Percentiles rank a stretch among this genome's conserved stretches.
Evolutionary conservation across 1,139 yeast species (phyloP).

Genomic region (Protomyces pachydermus): DNA sequence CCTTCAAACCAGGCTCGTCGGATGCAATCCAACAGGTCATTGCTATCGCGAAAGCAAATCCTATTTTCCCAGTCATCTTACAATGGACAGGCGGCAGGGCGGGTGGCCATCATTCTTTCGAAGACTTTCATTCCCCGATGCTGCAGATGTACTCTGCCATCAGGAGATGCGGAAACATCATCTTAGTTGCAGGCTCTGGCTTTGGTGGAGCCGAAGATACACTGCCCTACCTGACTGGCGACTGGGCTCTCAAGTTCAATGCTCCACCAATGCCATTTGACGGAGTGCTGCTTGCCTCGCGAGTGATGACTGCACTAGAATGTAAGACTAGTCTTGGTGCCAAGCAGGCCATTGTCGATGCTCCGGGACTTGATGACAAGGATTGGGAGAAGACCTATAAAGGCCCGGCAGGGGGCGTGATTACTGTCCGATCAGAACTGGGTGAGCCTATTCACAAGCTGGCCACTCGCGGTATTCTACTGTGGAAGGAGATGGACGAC

Average conservation of each 20-base stretch:
- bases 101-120: conserved; percentile 99
- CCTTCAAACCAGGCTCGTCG: conserved; percentile 95
- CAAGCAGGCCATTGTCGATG: conserved; percentile 81
- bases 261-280: conserved; percentile 99
- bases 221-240: conserved; percentile 94
- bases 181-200: conserved; percentile 95
- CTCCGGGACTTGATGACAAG: conserved; percentile 81
- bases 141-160: conserved; percentile 92
- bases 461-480: conserved; percentile 94
- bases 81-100: conserved; percentile 99
- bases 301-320: conserved; percentile 97
- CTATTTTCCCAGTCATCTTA: conserved; percentile 87
- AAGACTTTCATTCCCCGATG: conserved; percentile 97
- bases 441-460: conserved; percentile 99
- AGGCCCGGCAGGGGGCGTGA: conserved; percentile 92
- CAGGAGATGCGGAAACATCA: conserved; percentile 83
- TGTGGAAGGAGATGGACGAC: conserved; percentile 96
- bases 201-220: conserved; percentile 96
- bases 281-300: conserved; percentile 92
- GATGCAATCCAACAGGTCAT: conserved; percentile 86
- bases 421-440: conserved; percentile 96
- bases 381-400: conserved; percentile 94
- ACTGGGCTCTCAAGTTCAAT: conserved; percentile 78
- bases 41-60: conserved; percentile 90
- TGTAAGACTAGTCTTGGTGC: conserved; percentile 92